A percentile compares a stretch with the other conserved stretches of the same genome.
phyloP scores from a whole-genome alignment of 257 asterid species.

The Lithospermum erythrorhizon region DNA sequence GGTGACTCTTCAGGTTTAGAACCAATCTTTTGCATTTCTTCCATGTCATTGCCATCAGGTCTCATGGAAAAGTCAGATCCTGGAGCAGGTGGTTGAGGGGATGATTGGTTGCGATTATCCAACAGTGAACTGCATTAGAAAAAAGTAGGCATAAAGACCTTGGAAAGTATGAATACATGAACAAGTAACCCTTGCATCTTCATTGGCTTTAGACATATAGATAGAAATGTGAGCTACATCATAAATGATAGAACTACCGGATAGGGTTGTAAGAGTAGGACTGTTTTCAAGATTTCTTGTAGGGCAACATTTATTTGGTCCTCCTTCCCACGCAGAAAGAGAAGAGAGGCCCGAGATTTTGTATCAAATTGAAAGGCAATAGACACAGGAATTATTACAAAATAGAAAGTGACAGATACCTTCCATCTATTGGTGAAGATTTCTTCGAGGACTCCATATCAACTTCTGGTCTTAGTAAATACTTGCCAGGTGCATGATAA shows the following conservation, averaged over 20 bases:
- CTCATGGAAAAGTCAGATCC: slow-evolving; percentile 27
- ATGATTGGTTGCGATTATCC: slow-evolving; percentile 31
- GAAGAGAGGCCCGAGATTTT: no score
- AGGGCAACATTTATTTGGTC: neutral
- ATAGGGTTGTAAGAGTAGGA: neutral
- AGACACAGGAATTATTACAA: neutral
- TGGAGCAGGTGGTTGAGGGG: slow-evolving; percentile 36
- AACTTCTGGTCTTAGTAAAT: slow-evolving; percentile 58
- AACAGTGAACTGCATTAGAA: slow-evolving; percentile 58
- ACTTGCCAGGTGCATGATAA: slow-evolving; percentile 77
- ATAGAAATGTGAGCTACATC: neutral
- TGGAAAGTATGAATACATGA: neutral
- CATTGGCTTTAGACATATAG: neutral
- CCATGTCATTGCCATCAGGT: slow-evolving; percentile 29
- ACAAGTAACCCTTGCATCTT: neutral
- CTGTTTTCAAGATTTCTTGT: neutral
- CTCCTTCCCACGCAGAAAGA: neutral
- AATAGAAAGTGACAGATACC: slow-evolving; percentile 30
- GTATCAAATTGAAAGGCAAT: neutral
- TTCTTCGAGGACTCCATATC: slow-evolving; percentile 51
- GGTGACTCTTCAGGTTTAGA: slow-evolving; percentile 31
- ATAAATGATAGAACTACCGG: neutral
- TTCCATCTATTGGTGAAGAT: slow-evolving; percentile 51
- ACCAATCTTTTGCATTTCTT: slow-evolving; percentile 40
- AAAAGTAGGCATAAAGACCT: slow-evolving; percentile 4